These are phyloP conservation scores for Neurospora sp. DNA, from an alignment of 495 filamentous ascomycete genomes.

Conservation along the genomic window DNA sequence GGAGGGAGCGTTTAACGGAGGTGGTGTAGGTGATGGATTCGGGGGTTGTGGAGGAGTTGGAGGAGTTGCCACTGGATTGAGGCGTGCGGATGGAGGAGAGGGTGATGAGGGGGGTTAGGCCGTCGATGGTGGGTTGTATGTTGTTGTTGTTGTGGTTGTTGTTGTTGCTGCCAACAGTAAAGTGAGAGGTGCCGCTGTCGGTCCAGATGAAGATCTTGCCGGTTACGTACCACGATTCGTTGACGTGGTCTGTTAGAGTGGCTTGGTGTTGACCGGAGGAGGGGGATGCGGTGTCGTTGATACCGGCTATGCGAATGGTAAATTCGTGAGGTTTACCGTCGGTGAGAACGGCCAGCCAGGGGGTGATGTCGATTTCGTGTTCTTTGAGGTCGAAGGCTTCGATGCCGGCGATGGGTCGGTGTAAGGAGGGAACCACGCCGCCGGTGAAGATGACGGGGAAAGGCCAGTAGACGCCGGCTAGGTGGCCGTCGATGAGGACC, in stretches of 20 bases:
- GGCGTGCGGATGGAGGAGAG: slow-evolving; percentile 27
- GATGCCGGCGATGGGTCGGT: slow-evolving; percentile 78
- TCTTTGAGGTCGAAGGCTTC: slow-evolving; percentile 75
- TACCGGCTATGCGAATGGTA: slow-evolving; percentile 57
- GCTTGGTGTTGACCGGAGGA: too few species aligned
- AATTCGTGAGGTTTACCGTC: slow-evolving; percentile 59
- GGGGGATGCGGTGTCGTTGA: slow-evolving; percentile 39
- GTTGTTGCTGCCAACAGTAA: too few species aligned
- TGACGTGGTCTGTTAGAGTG: slow-evolving; percentile 52
- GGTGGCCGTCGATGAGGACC: slow-evolving; percentile 61
- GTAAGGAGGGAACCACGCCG: slow-evolving; percentile 71
- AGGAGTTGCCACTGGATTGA: slow-evolving; percentile 31
- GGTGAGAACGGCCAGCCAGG: slow-evolving; percentile 60
- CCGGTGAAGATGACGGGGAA: slow-evolving; percentile 86
- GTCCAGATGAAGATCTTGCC: slow-evolving; percentile 28
- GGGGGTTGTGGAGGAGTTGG: slow-evolving; percentile 27
- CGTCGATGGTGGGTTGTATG: slow-evolving; percentile 16
- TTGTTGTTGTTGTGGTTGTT: background rate
- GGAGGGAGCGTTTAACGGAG: slow-evolving; percentile 46
- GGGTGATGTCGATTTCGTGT: slow-evolving; percentile 77
- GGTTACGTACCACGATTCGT: slow-evolving; percentile 68
- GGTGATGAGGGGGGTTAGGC: slow-evolving; percentile 17
- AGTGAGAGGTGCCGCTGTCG: too few species aligned
- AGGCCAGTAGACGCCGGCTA: slow-evolving; percentile 77
- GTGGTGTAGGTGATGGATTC: slow-evolving; percentile 52